These are phyloP conservation scores for Phytophthora uliginosa DNA, from an alignment of 352 stramenopile species.

Conservation along the genomic window DNA sequence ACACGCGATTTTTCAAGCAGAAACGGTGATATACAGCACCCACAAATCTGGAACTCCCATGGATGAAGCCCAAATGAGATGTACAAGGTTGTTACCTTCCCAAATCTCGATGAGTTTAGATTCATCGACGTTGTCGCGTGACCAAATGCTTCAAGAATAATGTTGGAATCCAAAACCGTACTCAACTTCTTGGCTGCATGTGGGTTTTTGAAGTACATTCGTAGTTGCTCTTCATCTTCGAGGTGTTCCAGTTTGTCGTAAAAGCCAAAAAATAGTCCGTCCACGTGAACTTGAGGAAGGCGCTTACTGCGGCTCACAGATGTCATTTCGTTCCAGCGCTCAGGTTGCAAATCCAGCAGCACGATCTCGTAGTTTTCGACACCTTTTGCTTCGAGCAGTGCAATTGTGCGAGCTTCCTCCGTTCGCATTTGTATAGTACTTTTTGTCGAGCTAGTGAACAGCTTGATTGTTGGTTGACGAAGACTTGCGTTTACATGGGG, in stretches of 20 bases:
- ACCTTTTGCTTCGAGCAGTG: slow-evolving; percentile 78
- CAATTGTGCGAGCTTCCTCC: slow-evolving; percentile 77
- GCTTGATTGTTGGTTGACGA: slow-evolving; percentile 51
- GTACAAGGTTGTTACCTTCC: slow-evolving; percentile 65
- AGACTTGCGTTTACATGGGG: not conserved
- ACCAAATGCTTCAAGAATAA: slow-evolving; percentile 83
- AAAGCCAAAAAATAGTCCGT: slow-evolving; percentile 80
- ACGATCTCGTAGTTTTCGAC: slow-evolving; percentile 77
- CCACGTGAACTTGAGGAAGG: slow-evolving; percentile 80
- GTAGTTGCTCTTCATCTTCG: slow-evolving; percentile 83
- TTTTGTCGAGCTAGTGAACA: slow-evolving; percentile 88
- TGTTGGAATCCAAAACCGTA: slow-evolving; percentile 72
- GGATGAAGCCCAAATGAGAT: slow-evolving; percentile 58
- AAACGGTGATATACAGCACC: slow-evolving; percentile 68
- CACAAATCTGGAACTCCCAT: slow-evolving; percentile 62
- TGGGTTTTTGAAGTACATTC: slow-evolving; percentile 84
- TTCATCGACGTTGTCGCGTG: slow-evolving; percentile 77
- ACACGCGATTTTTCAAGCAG: slow-evolving; percentile 78
- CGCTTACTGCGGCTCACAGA: slow-evolving; percentile 74
- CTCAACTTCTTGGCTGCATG: slow-evolving; percentile 69
- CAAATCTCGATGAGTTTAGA: slow-evolving; percentile 81
- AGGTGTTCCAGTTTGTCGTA: slow-evolving; percentile 84
- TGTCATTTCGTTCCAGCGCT: slow-evolving; percentile 79
- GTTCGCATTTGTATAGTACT: slow-evolving; percentile 88
- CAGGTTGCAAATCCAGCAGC: slow-evolving; percentile 69